phyloP scores from a whole-genome alignment of 352 stramenopile species.

The Phytophthora europaea region DNA sequence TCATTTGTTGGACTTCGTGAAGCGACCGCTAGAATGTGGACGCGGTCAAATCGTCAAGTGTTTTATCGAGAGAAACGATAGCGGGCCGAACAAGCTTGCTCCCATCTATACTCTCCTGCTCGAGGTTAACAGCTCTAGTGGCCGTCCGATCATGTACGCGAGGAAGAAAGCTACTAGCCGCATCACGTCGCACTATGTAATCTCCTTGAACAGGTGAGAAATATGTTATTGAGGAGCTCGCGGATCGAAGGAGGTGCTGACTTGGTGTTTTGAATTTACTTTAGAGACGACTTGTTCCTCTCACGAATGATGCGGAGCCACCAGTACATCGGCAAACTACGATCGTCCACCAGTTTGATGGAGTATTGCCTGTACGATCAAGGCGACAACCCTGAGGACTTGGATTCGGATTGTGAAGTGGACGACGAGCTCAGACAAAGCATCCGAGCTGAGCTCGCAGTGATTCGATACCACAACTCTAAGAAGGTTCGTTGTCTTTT shows the following conservation, averaged over 20 bases:
- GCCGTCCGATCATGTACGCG: slow-evolving; percentile 85
- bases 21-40: slow-evolving; percentile 77
- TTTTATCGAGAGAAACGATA: slow-evolving; percentile 91
- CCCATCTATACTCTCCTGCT: slow-evolving; percentile 87
- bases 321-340: slow-evolving; percentile 90
- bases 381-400: slow-evolving; percentile 86
- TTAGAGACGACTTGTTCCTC: slow-evolving; percentile 82
- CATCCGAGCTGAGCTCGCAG: slow-evolving; percentile 76
- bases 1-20: slow-evolving; percentile 86
- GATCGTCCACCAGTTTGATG: slow-evolving; percentile 82
- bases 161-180: slow-evolving; percentile 79
- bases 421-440: slow-evolving; percentile 82
- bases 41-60: slow-evolving; percentile 88
- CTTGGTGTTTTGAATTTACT: not conserved
- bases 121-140: slow-evolving; percentile 89
- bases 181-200: slow-evolving; percentile 90
- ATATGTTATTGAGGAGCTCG: not conserved
- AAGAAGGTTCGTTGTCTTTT: slow-evolving; percentile 61
- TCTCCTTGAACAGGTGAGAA: slow-evolving; percentile 81
- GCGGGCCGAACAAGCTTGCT: slow-evolving; percentile 78
- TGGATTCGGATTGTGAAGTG: slow-evolving; percentile 85
- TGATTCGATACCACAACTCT: slow-evolving; percentile 77
- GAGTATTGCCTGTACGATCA: slow-evolving; percentile 91
- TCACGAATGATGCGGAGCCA: slow-evolving; percentile 84
- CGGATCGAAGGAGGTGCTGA: not conserved